These are phyloP conservation scores for Metarhizium humberi DNA, from an alignment of 2,329 filamentous ascomycete species.

Conservation along the genomic window DNA sequence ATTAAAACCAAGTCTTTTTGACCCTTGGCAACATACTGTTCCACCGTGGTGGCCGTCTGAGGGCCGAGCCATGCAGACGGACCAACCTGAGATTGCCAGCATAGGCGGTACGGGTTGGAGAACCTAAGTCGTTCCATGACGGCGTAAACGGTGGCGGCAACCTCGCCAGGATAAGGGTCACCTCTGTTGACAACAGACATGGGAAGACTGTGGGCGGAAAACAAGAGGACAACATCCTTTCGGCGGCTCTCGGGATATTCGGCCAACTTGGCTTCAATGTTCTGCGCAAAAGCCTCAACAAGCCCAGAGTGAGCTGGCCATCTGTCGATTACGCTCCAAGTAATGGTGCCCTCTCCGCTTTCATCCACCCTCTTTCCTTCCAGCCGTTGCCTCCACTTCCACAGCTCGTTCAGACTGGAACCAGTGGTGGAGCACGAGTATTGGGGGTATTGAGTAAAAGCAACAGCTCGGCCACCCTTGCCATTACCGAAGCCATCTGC, in stretches of 20 bases:
- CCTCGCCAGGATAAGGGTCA: conserved; percentile 91
- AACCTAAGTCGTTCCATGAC: conserved; percentile 90
- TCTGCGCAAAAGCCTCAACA: conserved; percentile 84
- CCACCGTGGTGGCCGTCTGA: conserved; percentile 81
- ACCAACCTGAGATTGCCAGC: conserved; percentile 97
- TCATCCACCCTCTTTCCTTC: conserved; percentile 62
- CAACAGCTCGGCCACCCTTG: conserved; percentile 84
- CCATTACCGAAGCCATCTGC: conserved; percentile 86
- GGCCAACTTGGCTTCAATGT: conserved; percentile 76
- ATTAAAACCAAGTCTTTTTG: conserved; percentile 87
- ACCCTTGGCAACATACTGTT: conserved; percentile 81
- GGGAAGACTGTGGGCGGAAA: conserved; percentile 90
- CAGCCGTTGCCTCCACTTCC: conserved; percentile 88
- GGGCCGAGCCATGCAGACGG: conserved; percentile 92
- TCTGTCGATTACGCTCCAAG: conserved; percentile 96
- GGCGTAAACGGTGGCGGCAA: conserved; percentile 89
- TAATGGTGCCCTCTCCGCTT: conserved; percentile 58
- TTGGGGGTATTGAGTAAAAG: conserved; percentile 97
- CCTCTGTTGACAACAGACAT: conserved; percentile 97
- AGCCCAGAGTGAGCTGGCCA: conserved; percentile 91
- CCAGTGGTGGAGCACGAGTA: conserved; percentile 98
- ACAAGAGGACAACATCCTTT: conserved; percentile 75
- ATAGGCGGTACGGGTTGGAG: conserved; percentile 83
- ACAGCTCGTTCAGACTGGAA: conserved; percentile 90
- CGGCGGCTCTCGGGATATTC: conserved; percentile 77